Conservation (phyloP, 2,329 filamentous ascomycete species). For the Colletotrichum sublineola region DNA sequence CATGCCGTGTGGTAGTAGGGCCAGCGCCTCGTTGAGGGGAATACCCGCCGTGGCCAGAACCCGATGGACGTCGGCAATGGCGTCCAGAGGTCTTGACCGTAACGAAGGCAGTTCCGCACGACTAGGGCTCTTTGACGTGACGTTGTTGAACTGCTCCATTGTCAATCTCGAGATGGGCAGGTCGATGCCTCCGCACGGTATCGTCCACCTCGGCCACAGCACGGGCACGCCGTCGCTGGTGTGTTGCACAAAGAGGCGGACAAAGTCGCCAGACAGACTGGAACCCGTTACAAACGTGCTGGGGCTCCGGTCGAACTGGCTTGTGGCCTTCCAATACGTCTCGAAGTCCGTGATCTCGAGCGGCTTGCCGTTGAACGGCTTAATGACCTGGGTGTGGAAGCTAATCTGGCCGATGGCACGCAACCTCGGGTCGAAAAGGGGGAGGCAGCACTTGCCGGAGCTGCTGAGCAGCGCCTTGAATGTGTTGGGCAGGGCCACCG, state of each 20-base stretch:
- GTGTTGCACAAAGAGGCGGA: constrained; percentile 90
- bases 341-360: constrained; percentile 98
- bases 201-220: constrained; percentile 87
- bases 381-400: constrained; percentile 96
- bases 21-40: constrained; percentile 82
- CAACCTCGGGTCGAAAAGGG: constrained; percentile 91
- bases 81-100: constrained; percentile 61
- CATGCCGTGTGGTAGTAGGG: constrained; percentile 80
- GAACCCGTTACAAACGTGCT: constrained; percentile 94
- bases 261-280: constrained; percentile 95
- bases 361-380: constrained; percentile 91
- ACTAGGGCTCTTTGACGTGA: constrained; percentile 60
- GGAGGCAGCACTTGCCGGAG: constrained; percentile 84
- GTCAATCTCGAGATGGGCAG: constrained; percentile 86
- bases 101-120: constrained; percentile 60
- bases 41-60: constrained; percentile 81
- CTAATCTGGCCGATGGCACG: constrained; percentile 93
- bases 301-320: constrained; percentile 87
- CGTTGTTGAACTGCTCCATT: constrained; percentile 76
- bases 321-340: constrained; percentile 99
- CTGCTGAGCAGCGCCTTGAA: constrained; percentile 83
- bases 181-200: constrained; percentile 81
- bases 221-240: constrained; percentile 90
- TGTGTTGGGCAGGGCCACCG: constrained; percentile 88
- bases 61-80: constrained; percentile 76